A percentile compares a stretch with the other conserved stretches of the same genome.
Evolutionary conservation across 2,329 filamentous ascomycete genomes (phyloP).

Genomic region (Fulvia fulva): DNA sequence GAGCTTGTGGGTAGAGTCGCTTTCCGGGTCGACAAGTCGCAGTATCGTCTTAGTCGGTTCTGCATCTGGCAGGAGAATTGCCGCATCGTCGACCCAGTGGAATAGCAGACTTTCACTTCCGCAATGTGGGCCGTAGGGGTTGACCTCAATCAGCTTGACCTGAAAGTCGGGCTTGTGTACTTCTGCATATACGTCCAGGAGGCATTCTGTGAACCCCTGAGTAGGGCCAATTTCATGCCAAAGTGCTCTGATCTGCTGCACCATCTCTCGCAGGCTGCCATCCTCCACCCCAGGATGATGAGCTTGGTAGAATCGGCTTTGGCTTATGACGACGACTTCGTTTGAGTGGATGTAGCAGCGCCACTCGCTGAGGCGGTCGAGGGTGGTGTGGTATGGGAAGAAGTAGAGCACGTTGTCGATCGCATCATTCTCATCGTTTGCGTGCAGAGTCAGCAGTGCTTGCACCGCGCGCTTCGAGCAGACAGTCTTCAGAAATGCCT

Average conservation of each 20-base stretch:
- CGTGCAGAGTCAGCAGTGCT: conserved; percentile 2
- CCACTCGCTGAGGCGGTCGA: conserved; percentile 10
- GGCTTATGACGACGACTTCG: conserved; percentile 6
- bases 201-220: not conserved
- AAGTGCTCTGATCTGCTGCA: not conserved
- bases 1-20: conserved; percentile 1
- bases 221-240: not conserved
- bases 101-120: conserved; percentile 5
- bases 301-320: conserved; percentile 7
- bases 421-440: conserved; percentile 1
- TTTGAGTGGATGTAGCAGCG: conserved; percentile 7
- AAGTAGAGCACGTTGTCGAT: conserved; percentile 4
- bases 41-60: not conserved
- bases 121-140: conserved; percentile 6
- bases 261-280: not conserved
- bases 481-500: conserved; percentile 5
- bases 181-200: conserved; percentile 8
- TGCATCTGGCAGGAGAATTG: not conserved
- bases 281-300: conserved; percentile 4
- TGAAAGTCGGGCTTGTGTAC: conserved; percentile 8
- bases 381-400: conserved; percentile 4
- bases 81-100: conserved; percentile 7
- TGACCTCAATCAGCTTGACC: conserved; percentile 10
- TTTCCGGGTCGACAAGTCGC: conserved; percentile 4
- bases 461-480: conserved; percentile 8